Evolutionary conservation across 2,329 filamentous ascomycete genomes (phyloP).

Genomic region (Xylaria multiplex): DNA sequence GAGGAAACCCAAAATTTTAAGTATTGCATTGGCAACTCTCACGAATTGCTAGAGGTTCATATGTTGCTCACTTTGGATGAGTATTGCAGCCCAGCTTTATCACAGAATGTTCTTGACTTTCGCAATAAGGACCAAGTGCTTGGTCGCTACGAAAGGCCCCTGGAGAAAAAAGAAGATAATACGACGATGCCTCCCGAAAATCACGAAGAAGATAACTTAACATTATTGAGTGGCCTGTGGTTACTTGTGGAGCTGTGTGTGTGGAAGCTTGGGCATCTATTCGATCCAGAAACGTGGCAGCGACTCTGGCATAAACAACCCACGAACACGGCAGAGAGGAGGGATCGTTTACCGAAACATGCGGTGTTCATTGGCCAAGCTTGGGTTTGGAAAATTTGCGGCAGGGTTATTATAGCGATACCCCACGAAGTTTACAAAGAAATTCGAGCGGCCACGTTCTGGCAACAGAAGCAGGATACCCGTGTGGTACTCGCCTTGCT

Average conservation of each 20-base stretch:
- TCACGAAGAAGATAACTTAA: not conserved
- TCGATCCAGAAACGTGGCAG: no score
- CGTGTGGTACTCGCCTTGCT: not conserved
- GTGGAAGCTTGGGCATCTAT: not conserved
- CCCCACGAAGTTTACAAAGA: not conserved
- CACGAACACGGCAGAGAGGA: not conserved
- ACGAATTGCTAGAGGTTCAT: not conserved
- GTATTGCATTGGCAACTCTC: not conserved
- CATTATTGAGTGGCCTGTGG: constrained; percentile 9
- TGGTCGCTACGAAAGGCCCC: constrained; percentile 6
- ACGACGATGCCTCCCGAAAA: not conserved
- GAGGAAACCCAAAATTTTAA: no score
- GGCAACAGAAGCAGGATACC: not conserved
- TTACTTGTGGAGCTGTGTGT: not conserved
- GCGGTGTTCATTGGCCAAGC: constrained; percentile 6
- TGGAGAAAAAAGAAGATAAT: not conserved
- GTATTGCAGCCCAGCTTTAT: constrained; percentile 18
- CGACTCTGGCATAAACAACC: not conserved
- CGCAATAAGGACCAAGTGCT: constrained; percentile 22
- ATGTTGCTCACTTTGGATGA: constrained; percentile 22
- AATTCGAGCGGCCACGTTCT: no score
- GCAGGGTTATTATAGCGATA: not conserved
- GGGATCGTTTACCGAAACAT: not conserved
- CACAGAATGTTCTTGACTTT: not conserved
- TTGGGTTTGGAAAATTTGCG: constrained; percentile 20